Evolutionary conservation across 129 eudicot species (phyloP), one percentile per base, ranked within the genome.

Genomic region (Escallonia rubra): DNA sequence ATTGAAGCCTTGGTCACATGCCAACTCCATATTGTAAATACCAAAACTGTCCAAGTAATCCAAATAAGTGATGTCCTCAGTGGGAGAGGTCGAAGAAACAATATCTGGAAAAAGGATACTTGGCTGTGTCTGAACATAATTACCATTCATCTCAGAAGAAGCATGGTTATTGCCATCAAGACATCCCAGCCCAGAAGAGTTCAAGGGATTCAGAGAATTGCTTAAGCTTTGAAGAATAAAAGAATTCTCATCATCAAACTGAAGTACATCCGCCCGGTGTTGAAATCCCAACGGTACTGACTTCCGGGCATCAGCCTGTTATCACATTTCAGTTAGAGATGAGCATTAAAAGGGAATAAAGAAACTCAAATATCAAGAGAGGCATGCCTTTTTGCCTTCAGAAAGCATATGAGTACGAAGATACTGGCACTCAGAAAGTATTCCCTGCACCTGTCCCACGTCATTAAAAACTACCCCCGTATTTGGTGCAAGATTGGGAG

Each of bases 401-500:
- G 90, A 74, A 48, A 90, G 77, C 56, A 69, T 50, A 71, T 80
- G 68, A 44, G 54, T 59, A 4, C 81, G 83, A 72, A 87, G 23
- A 52, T 64, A 87, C 23, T 65, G 65, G 56, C 74, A 63, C 16
- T 80, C 81, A 10, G 11, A 61, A 64, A 78, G 60, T 48, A 81
- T 12, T 38, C 85, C 96, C 70, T 64, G 72, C 38, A 79, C 10
- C 41, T 73, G 71, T 63, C 89, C 95, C 58, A 81, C 85, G 15
- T 65, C 85, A 79, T 84, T 73, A 57, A 83, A 82, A 65, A 78
- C 84, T 34, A 84, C 88, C 1, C 78, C 79, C 1, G 52, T 72
- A 46, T 54, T 72, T 40, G 16, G 61, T 62, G 67, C 70, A 7
- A 72, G 68, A 43, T 74, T 72, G 46, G 81, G 88, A 65, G 66